These are phyloP conservation scores for Fusarium mundagurra DNA, from an alignment of 2,329 filamentous ascomycete species.

Conservation along the genomic window DNA sequence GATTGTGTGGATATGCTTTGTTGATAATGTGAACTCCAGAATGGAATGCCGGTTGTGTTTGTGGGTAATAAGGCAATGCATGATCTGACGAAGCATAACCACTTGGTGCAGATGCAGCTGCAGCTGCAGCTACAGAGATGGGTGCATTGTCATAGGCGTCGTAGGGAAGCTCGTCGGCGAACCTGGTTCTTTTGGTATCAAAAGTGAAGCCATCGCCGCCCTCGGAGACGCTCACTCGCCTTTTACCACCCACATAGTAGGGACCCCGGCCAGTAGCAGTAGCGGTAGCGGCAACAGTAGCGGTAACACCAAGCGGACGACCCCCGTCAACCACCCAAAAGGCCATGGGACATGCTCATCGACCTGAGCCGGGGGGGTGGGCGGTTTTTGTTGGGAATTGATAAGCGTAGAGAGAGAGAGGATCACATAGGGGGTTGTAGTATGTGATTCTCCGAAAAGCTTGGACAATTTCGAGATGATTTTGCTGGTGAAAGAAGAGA, in stretches of 20 bases:
- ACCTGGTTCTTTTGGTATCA: conserved; percentile 38
- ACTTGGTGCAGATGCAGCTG: conserved; percentile 9
- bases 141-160: conserved; percentile 20
- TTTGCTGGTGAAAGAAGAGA: conserved; percentile 9
- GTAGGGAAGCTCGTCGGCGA: conserved; percentile 28
- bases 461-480: not conserved
- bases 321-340: conserved; percentile 52
- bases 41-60: conserved; percentile 1
- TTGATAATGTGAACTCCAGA: conserved; percentile 15
- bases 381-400: conserved; percentile 23
- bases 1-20: conserved; percentile 12
- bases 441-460: not conserved
- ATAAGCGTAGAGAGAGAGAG: conserved; percentile 12
- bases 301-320: conserved; percentile 42
- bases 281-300: conserved; percentile 31
- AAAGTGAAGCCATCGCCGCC: conserved; percentile 44
- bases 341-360: conserved; percentile 52
- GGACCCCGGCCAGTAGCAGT: conserved; percentile 33
- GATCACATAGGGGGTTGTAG: conserved; percentile 19
- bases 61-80: not conserved
- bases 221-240: conserved; percentile 50
- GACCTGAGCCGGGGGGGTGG: conserved; percentile 31
- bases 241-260: conserved; percentile 51
- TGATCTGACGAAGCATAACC: conserved; percentile 8
- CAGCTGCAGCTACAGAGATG: conserved; percentile 1